Conservation (phyloP, 176 grass and related monocot genomes). For the Avena insularis region DNA sequence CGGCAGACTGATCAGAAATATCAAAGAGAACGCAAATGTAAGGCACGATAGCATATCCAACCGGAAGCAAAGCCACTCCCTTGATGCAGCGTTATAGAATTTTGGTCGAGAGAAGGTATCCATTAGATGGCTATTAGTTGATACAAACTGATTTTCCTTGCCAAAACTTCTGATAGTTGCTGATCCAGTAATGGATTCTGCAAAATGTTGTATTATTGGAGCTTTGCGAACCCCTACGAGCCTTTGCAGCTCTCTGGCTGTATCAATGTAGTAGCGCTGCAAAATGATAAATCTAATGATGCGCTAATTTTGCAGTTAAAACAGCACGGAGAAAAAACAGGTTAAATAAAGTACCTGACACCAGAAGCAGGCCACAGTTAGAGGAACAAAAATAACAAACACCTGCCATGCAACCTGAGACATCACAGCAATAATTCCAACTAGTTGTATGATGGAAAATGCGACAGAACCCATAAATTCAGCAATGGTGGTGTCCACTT, state of each 20-base stretch:
- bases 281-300: slow-evolving; percentile 32
- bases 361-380: slow-evolving; percentile 70
- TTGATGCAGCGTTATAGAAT: slow-evolving; percentile 63
- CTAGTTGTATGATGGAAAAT: slow-evolving; percentile 73
- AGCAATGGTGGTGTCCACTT: slow-evolving; percentile 70
- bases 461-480: slow-evolving; percentile 52
- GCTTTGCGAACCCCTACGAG: slow-evolving; percentile 58
- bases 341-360: slow-evolving; percentile 69
- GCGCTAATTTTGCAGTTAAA: not conserved
- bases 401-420: slow-evolving; percentile 92
- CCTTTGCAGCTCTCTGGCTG: no score
- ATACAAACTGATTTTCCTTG: slow-evolving; percentile 41
- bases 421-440: slow-evolving; percentile 90
- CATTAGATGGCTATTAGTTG: slow-evolving; percentile 47
- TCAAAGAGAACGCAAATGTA: slow-evolving; percentile 76
- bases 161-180: slow-evolving; percentile 82
- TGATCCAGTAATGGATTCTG: slow-evolving; percentile 78
- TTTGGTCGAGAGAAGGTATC: slow-evolving; percentile 71
- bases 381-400: slow-evolving; percentile 77
- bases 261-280: slow-evolving; percentile 80
- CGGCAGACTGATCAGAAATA: slow-evolving; percentile 64
- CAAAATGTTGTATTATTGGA: slow-evolving; percentile 87
- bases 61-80: slow-evolving; percentile 77
- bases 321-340: slow-evolving; percentile 1
- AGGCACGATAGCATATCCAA: slow-evolving; percentile 67